These are phyloP conservation scores for Nakaseomyces delphensis DNA, from an alignment of 1,139 yeast genomes.

Conservation along the genomic window DNA sequence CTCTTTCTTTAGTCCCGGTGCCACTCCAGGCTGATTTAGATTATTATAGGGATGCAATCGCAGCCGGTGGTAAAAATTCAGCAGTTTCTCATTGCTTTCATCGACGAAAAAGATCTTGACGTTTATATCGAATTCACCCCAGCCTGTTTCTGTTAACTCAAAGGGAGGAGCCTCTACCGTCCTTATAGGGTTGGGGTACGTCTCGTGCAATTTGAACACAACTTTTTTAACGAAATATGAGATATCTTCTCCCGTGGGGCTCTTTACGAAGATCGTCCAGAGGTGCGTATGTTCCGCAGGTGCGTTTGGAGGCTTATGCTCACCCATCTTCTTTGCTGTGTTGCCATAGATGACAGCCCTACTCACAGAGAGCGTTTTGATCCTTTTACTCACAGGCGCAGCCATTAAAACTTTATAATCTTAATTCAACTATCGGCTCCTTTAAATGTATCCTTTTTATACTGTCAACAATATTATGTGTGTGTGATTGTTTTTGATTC, in stretches of 20 bases:
- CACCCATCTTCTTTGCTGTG: constrained; percentile 64
- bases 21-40: constrained; percentile 26
- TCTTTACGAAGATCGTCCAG: constrained; percentile 91
- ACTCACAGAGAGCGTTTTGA: constrained; percentile 63
- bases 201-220: constrained; percentile 89
- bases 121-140: constrained; percentile 97
- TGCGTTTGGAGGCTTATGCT: constrained; percentile 50
- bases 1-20: constrained; percentile 9
- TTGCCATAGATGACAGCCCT: constrained; percentile 88
- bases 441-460: too few relatives aligned
- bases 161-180: constrained; percentile 85
- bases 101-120: constrained; percentile 78
- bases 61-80: constrained; percentile 79
- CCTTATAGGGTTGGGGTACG: constrained; percentile 78
- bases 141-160: constrained; percentile 94
- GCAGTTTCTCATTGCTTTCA: constrained; percentile 81
- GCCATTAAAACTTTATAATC: too few relatives aligned
- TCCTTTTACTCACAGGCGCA: constrained; percentile 24
- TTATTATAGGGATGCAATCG: constrained; percentile 79
- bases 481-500: too few relatives aligned
- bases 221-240: constrained; percentile 82
- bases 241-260: constrained; percentile 73
- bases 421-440: too few relatives aligned
- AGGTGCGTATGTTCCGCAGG: constrained; percentile 89
- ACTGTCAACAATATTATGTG: too few relatives aligned